Conservation (phyloP, 1,284 basidiomycete species). For the Porodaedalea pini region DNA sequence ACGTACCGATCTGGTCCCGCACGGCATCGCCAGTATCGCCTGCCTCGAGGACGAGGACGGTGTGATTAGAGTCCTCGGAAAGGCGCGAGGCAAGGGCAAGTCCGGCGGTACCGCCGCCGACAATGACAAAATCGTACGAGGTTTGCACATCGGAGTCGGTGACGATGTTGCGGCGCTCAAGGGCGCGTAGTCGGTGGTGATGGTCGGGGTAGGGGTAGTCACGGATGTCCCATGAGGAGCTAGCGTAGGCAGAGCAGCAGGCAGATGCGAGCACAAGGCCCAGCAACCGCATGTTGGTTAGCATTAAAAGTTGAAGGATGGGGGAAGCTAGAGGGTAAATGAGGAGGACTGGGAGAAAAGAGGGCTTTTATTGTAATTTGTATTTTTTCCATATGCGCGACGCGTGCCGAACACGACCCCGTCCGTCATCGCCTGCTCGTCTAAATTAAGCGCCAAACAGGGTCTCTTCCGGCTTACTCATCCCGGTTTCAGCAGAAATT, state of each 20-base stretch:
- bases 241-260: constrained; percentile 26
- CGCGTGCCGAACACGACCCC: too few species aligned
- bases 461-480: too few species aligned
- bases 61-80: constrained; percentile 63
- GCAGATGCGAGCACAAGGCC: constrained; percentile 26
- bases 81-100: constrained; percentile 69
- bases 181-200: constrained; percentile 24
- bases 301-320: background rate
- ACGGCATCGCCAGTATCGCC: constrained; percentile 57
- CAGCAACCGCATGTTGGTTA: constrained; percentile 14
- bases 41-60: constrained; percentile 72
- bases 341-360: background rate
- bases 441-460: too few species aligned
- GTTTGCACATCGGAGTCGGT: constrained; percentile 35
- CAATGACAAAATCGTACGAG: constrained; percentile 56
- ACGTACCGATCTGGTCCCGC: constrained; percentile 36
- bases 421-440: too few species aligned
- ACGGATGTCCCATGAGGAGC: constrained; percentile 22
- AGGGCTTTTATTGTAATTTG: background rate
- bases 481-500: too few species aligned
- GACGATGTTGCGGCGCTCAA: constrained; percentile 38
- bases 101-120: constrained; percentile 70
- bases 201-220: constrained; percentile 25
- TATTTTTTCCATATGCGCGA: too few species aligned
- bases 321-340: background rate